Evolutionary conservation across 1,139 yeast genomes (phyloP), one percentile per base, ranked within the genome.

Genomic region (Pneumocystis canis): DNA sequence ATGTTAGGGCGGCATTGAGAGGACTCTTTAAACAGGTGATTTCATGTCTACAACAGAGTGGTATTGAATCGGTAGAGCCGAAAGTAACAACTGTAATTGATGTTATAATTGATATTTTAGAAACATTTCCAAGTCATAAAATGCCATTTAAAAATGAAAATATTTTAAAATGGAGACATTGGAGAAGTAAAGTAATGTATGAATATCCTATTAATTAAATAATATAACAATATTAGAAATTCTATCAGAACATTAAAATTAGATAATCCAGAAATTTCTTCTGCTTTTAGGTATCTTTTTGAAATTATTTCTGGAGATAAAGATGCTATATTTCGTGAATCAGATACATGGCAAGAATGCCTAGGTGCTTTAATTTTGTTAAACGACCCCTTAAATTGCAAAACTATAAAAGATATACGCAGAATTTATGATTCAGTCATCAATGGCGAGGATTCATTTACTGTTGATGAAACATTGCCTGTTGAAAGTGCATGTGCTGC

Each of bases 311-410:
- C 54, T 47, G 59, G 59, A 9, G 41, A 57, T 20, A 57, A 30
- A 35, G 59, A 57, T 39, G 41, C 41, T 57, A 57, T 57, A 35
- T 35, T 35, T 35, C 59, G 41, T 9, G 40, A 35, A 14, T 35
- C 41, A 25, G 40, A 35, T 35, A 57, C 59, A 35, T 57, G 59
- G 59, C 59, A 57, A 57, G 59, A 57, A 57, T 57, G 41, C 30
- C 16, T 57, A 20, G 59, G 41, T 3, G 59, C 59, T 20, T 57
- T 39, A 14, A 39, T 39, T 35, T 28, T 35, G 14, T 30, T 35
- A 20, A 35, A 39, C n/a, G 59, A 57, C 30, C 59, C 41, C 20
- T 57, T 39, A n/a, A 39, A 57, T 57, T 57, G 40, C 30, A 35
- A 25, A 57, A 57, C 59, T 28, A 30, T 35, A 30, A 39, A 30